Conservation (phyloP, 805 yeast species). For the Candida koratica region DNA sequence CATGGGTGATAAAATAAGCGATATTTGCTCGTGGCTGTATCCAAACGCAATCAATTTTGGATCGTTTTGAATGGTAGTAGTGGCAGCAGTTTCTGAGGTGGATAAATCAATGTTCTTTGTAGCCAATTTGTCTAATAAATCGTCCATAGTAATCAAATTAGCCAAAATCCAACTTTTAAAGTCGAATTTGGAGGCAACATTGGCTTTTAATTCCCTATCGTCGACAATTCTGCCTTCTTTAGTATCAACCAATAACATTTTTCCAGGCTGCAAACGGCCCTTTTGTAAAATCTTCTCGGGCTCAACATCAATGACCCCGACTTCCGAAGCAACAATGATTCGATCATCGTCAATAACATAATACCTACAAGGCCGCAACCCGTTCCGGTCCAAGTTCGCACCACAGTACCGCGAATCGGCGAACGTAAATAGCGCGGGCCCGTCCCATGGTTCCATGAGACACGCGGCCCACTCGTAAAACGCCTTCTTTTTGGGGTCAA, state of each 20-base stretch:
- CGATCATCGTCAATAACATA: slow-evolving; percentile 92
- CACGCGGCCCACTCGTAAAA: slow-evolving; percentile 99
- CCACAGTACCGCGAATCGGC: slow-evolving; percentile 98
- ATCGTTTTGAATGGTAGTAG: slow-evolving; percentile 60
- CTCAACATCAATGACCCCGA: slow-evolving; percentile 90
- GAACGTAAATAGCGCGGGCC: slow-evolving; percentile 94
- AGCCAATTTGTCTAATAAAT: slow-evolving; percentile 59
- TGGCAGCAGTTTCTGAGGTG: background rate
- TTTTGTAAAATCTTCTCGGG: slow-evolving; percentile 78
- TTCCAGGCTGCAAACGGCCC: slow-evolving; percentile 94
- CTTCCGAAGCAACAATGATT: slow-evolving; percentile 97
- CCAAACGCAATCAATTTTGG: slow-evolving; percentile 84
- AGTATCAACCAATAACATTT: slow-evolving; percentile 93
- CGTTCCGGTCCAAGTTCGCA: slow-evolving; percentile 96
- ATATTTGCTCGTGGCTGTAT: slow-evolving; percentile 89
- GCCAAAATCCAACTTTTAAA: slow-evolving; percentile 92
- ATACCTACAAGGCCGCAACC: slow-evolving; percentile 96
- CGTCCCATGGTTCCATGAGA: slow-evolving; percentile 99
- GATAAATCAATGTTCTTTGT: slow-evolving; percentile 28
- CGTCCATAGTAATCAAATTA: slow-evolving; percentile 79
- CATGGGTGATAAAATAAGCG: slow-evolving; percentile 86
- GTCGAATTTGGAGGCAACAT: slow-evolving; percentile 78
- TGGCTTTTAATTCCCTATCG: slow-evolving; percentile 78
- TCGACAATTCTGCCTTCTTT: slow-evolving; percentile 90
- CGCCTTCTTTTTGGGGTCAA: slow-evolving; percentile 90